Evolutionary conservation across 2,329 filamentous ascomycete genomes (phyloP).

Genomic region (Madurella fahalii): DNA sequence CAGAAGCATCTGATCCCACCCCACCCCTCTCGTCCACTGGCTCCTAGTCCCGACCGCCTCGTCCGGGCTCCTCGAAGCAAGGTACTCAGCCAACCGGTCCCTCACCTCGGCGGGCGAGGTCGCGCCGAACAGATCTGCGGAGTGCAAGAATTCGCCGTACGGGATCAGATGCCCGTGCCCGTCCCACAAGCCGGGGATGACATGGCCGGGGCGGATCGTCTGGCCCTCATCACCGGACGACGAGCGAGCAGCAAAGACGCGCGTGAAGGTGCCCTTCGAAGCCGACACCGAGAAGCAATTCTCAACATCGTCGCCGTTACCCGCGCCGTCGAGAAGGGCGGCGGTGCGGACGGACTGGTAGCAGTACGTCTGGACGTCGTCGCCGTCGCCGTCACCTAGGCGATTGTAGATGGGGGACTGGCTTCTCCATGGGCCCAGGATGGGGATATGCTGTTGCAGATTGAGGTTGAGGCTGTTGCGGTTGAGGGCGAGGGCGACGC

Average conservation of each 20-base stretch:
- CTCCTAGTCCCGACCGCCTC: constrained; percentile 48
- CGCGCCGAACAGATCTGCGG: constrained; percentile 60
- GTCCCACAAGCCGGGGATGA: constrained; percentile 66
- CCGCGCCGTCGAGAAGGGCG: constrained; percentile 19
- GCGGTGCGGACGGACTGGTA: constrained; percentile 39
- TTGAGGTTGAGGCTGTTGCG: constrained; percentile 1
- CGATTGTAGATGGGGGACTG: not conserved
- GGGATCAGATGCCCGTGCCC: constrained; percentile 64
- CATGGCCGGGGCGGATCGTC: constrained; percentile 41
- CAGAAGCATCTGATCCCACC: constrained; percentile 66
- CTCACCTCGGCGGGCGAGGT: constrained; percentile 53
- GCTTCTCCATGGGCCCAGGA: not conserved
- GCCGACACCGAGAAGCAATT: constrained; percentile 18
- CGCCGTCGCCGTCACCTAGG: not conserved
- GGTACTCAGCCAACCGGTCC: constrained; percentile 48
- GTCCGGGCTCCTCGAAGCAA: constrained; percentile 35
- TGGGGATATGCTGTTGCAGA: constrained; percentile 4
- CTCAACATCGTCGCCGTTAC: not conserved
- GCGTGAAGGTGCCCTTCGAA: constrained; percentile 8
- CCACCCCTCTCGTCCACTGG: constrained; percentile 63
- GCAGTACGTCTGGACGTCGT: constrained; percentile 33
- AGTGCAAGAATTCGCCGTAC: constrained; percentile 63
- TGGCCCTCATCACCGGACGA: constrained; percentile 15
- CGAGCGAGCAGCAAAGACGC: constrained; percentile 4
- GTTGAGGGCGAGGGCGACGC: constrained; percentile 17